Percentiles rank a stretch among this genome's conserved stretches.
These are phyloP conservation scores for Prunus salicina DNA, from an alignment of 306 rosid genomes.

Conservation along the genomic window DNA sequence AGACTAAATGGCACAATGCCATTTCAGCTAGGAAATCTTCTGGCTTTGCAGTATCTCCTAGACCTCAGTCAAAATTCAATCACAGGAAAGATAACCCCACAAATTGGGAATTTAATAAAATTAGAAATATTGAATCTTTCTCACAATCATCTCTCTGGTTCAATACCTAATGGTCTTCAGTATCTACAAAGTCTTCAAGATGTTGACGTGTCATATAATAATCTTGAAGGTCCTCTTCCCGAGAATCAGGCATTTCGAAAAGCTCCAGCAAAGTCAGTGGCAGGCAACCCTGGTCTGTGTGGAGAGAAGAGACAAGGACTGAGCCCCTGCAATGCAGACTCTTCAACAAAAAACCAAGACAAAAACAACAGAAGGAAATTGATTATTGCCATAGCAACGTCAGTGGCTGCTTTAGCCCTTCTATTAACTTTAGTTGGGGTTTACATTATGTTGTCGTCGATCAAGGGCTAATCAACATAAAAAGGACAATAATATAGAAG, in stretches of 20 bases:
- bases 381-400: neutral
- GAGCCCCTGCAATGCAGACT: slow-evolving; percentile 14
- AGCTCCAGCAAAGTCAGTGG: slow-evolving; percentile 29
- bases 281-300: slow-evolving; percentile 51
- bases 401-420: neutral
- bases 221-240: slow-evolving; percentile 51
- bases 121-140: slow-evolving; percentile 53
- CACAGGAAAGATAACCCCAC: slow-evolving; percentile 40
- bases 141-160: slow-evolving; percentile 48
- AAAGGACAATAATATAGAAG: slow-evolving; percentile 22
- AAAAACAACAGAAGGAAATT: slow-evolving; percentile 10
- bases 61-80: slow-evolving; percentile 62
- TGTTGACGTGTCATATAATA: slow-evolving; percentile 50
- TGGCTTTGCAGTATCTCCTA: slow-evolving; percentile 29
- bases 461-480: neutral
- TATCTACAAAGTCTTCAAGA: slow-evolving; percentile 38
- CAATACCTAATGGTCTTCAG: slow-evolving; percentile 39
- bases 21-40: slow-evolving; percentile 48
- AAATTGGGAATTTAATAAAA: slow-evolving; percentile 29
- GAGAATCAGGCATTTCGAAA: slow-evolving; percentile 20
- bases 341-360: neutral
- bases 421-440: neutral
- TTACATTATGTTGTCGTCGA: neutral
- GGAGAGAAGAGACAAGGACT: slow-evolving; percentile 41
- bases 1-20: slow-evolving; percentile 44